A percentile compares a stretch with the other conserved stretches of the same genome.
phyloP scores from a whole-genome alignment of 768 basidiomycete genomes.

The Leccinum sublutescens region DNA sequence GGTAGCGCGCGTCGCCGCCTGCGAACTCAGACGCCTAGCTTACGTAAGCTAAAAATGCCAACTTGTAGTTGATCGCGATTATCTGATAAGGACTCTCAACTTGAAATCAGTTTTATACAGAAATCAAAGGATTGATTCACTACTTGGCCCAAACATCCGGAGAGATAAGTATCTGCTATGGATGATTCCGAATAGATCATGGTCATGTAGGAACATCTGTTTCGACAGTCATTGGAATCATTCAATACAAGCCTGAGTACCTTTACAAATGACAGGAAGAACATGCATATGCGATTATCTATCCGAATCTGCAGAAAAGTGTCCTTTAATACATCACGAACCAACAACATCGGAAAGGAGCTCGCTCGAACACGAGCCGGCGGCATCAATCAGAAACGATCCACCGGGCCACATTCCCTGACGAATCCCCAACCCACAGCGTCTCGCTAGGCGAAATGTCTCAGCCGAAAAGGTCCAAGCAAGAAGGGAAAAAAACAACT shows the following conservation, averaged over 20 bases:
- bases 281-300: neutral
- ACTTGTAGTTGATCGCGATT: too few relatives aligned
- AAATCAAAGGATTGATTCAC: too few relatives aligned
- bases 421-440: conserved; percentile 26
- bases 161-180: too few relatives aligned
- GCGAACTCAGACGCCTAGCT: neutral
- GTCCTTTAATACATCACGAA: neutral
- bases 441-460: conserved; percentile 15
- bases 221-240: too few relatives aligned
- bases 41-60: neutral
- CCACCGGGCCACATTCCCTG: conserved; percentile 27
- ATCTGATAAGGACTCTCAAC: too few relatives aligned
- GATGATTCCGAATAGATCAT: too few relatives aligned
- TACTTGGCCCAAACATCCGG: too few relatives aligned
- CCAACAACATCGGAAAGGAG: neutral
- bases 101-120: too few relatives aligned
- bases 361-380: neutral
- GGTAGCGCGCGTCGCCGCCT: neutral
- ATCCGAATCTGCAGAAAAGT: neutral
- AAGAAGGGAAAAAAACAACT: conserved; percentile 16
- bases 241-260: too few relatives aligned
- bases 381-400: conserved; percentile 18
- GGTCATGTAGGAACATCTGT: too few relatives aligned
- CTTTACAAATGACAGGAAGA: too few relatives aligned
- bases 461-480: neutral